Base-by-base conservation (phyloP, 1,284 basidiomycete species). In the Puccinia hordei region DNA sequence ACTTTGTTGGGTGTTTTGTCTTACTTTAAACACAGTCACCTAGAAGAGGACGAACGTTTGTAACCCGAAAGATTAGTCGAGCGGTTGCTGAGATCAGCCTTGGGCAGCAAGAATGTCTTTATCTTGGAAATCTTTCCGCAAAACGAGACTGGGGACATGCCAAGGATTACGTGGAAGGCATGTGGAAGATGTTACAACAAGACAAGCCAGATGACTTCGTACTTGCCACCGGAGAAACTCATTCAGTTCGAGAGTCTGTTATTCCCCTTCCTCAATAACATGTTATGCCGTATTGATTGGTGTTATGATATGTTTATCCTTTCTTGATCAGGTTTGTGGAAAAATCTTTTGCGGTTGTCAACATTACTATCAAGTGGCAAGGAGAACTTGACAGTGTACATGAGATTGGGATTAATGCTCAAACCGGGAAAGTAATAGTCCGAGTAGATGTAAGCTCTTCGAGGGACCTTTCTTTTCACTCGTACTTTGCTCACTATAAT, bases 181-280 rank as follows among this genome's bases (percentile, higher is more conserved):
- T 96, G 94, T 96, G 94, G 93, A 89, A 89, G 84, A 94, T 96
- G 90, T 89, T 96, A 38, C 94, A 96, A 86, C 93, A 95, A 85
- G 88, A 90, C 10, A 83, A 83, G 35, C 88, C 94, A 0, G 90
- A 93, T 27, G 94, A 96, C 86, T 96, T 92, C 84, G 94, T 96
- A 51, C 91, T 96, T 61, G 94, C 94, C 0, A 95, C 93, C 0
- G 93, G 93, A 46, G 93, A 95, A 87, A 95, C 93, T 38, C 94
- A 96, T 86, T 90, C 90, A 63, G 94, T 96, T 44, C 90, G 92
- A 73, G 93, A 95, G 86, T 79, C 35, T 72, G 77, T 63, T 1
- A 5, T 24, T 24, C 13, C 71, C 51, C 22, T 55, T 38, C n/a
- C 4, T 2, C 22, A 19, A 17, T 38, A 6, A n/a, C 38, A 22